A percentile compares a stretch with the other conserved stretches of the same genome.
phyloP scores from a whole-genome alignment of 2,329 filamentous ascomycete genomes.

The Colletotrichum nymphaeae region DNA sequence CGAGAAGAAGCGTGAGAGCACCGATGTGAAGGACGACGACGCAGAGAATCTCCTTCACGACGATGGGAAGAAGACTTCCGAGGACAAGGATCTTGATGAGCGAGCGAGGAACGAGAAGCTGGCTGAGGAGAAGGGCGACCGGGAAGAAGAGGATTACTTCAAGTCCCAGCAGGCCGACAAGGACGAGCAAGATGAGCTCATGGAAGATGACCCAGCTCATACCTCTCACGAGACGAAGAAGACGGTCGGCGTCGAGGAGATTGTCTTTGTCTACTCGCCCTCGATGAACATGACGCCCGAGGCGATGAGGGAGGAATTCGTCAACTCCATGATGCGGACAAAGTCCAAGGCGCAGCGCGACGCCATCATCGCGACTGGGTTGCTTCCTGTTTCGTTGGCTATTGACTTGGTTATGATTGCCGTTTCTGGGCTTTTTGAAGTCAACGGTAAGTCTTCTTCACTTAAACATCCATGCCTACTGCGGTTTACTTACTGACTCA shows the following conservation, averaged over 20 bases:
- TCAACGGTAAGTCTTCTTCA: conserved; percentile 21
- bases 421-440: conserved; percentile 24
- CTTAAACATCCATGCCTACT: too few relatives aligned
- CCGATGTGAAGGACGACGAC: background rate
- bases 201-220: conserved; percentile 27
- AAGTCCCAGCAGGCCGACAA: background rate
- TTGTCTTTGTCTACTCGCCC: conserved; percentile 31
- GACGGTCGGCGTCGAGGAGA: conserved; percentile 33
- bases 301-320: conserved; percentile 28
- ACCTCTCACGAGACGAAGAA: conserved; percentile 29
- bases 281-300: conserved; percentile 34
- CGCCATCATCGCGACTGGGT: conserved; percentile 31
- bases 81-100: conserved; percentile 10
- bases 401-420: conserved; percentile 29
- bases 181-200: background rate
- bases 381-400: conserved; percentile 23
- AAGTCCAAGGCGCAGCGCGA: conserved; percentile 34
- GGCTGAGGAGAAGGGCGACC: conserved; percentile 16
- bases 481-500: background rate
- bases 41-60: background rate
- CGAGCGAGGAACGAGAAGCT: conserved; percentile 19
- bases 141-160: conserved; percentile 4
- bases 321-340: conserved; percentile 32
- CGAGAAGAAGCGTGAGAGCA: conserved; percentile 2
- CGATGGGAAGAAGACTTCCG: background rate